Base-by-base conservation (phyloP, 1,284 basidiomycete genomes). In the Leucoagaricus sp. region DNA sequence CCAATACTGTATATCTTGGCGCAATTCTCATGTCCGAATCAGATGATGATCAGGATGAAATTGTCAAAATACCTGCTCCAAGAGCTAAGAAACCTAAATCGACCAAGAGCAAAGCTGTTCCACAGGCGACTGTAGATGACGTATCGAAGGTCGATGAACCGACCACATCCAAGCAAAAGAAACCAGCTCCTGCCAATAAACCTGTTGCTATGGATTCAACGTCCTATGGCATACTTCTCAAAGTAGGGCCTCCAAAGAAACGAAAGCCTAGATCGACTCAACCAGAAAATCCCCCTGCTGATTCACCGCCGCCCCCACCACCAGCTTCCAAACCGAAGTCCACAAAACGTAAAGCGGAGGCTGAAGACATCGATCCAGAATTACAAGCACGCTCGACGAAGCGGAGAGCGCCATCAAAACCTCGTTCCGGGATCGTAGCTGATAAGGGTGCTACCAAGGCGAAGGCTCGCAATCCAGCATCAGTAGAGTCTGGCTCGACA, bases 1-100 rank as follows among this genome's bases (percentile, higher is more conserved):
- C 48, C 17, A 12, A 25, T 34, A 5, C 6, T 28, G 41, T 10
- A 19, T 23, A 44, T 23, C 36, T 28, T 48, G 33, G 15, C 26
- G 19, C 12, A 17, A 31, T 34, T 53, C 25, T 47, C 33, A 25
- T 48, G 10, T 6, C 28, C 21, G 6, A 38, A 8, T n/a, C 48
- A 50, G 54, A 45, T 19, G n/a, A 8, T 6, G 55, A 51, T 19
- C 31, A 40, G 3, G 33, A 31, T 17, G 55, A 42, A 33, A n/a
- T 40, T 19, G 19, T 15, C 23, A 33, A 51, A 46, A 29, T 17
- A n/a, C 33, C 41, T 19, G 49, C 40, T 6, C 33, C 42, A 17
- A 38, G 38, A 29, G 7, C 40, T 15, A 36, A 26, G 21, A 36
- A 19, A 38, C 21, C n/a, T 3, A 31, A n/a, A 31, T n/a, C 33